These are phyloP conservation scores for Arabidopsis thaliana DNA, from an alignment of 345 rosid species.

Conservation along the genomic window DNA sequence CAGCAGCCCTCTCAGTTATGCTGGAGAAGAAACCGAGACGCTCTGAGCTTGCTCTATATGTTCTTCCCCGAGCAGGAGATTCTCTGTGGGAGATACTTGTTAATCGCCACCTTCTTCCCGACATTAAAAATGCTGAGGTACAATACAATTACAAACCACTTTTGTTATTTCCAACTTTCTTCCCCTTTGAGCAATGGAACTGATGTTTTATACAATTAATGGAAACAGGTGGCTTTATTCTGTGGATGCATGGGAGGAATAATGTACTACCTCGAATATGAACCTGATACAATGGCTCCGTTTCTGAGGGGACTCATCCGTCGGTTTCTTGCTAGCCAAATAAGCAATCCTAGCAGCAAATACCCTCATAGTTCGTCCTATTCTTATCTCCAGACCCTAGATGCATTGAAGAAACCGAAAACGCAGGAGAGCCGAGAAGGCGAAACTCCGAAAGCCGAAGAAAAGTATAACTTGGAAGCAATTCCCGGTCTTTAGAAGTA, in stretches of 20 bases:
- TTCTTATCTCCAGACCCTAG: conserved; percentile 67
- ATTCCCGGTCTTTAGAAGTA: conserved; percentile 80
- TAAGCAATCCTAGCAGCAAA: conserved; percentile 76
- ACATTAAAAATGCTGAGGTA: conserved; percentile 95
- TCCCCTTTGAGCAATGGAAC: neutral
- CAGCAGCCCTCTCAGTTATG: conserved; percentile 89
- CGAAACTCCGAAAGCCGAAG: conserved; percentile 54
- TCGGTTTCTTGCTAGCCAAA: conserved; percentile 94
- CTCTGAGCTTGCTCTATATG: conserved; percentile 93
- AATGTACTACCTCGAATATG: conserved; percentile 93
- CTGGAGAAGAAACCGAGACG: conserved; percentile 95
- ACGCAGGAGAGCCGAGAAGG: conserved; percentile 55
- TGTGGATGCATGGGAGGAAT: conserved; percentile 99
- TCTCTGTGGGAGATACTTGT: conserved; percentile 93
- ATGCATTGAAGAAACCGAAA: conserved; percentile 65
- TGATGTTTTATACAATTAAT: conserved; percentile 9
- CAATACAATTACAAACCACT: neutral
- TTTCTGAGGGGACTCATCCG: conserved; percentile 88
- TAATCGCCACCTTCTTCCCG: conserved; percentile 84
- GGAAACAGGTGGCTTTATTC: conserved; percentile 84
- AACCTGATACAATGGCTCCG: conserved; percentile 97
- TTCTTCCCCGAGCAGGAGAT: conserved; percentile 97
- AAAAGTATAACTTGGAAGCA: conserved; percentile 89
- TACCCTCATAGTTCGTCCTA: conserved; percentile 66
- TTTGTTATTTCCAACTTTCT: conserved; percentile 13